Conservation (phyloP, 176 grass and related monocot genomes). For the Zizania latifolia region DNA sequence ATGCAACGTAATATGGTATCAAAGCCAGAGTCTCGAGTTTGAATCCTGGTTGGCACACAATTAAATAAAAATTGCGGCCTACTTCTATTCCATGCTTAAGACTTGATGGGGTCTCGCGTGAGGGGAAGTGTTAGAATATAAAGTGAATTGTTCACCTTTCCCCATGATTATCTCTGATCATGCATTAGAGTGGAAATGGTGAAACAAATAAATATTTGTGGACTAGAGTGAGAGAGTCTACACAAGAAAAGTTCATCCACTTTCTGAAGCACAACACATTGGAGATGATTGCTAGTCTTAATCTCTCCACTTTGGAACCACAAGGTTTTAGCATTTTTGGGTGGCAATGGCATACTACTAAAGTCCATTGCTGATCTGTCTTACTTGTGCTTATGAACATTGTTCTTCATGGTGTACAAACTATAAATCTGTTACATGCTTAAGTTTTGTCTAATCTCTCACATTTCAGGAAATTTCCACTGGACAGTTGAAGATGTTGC, state of each 20-base stretch:
- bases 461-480: constrained; percentile 87
- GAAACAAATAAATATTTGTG: not conserved
- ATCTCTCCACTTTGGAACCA: not conserved
- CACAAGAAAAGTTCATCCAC: not conserved
- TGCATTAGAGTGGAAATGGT: not conserved
- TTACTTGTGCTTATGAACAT: not conserved
- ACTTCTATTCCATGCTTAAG: too few relatives aligned
- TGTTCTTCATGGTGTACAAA: not conserved
- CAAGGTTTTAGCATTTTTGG: constrained; percentile 6
- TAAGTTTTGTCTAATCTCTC: not conserved
- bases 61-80: too few relatives aligned
- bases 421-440: not conserved
- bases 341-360: not conserved
- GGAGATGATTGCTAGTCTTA: not conserved
- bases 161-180: not conserved
- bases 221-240: not conserved
- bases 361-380: not conserved
- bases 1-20: too few relatives aligned
- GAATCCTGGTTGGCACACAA: too few relatives aligned
- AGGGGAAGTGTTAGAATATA: too few relatives aligned
- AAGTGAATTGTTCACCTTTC: too few relatives aligned
- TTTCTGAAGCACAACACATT: not conserved
- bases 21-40: too few relatives aligned
- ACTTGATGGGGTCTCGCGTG: too few relatives aligned
- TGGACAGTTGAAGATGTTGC: constrained; percentile 93